phyloP scores from a whole-genome alignment of 768 basidiomycete species.

The Dacryopinax spathularia region DNA sequence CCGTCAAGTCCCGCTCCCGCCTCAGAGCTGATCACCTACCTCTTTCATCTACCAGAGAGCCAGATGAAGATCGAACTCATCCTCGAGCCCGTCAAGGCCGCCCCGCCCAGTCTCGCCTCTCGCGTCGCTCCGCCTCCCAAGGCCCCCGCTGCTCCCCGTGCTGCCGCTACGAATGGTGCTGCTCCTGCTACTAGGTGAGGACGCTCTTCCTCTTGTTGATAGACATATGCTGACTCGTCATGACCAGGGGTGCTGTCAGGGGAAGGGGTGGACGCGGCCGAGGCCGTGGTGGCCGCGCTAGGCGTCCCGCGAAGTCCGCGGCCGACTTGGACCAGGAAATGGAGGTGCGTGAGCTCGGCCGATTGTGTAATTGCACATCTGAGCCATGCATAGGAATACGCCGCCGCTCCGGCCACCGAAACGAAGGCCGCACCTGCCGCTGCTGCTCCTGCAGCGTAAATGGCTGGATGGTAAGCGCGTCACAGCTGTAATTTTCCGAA shows the following conservation, averaged over 20 bases:
- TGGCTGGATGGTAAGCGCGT: conserved; percentile 1
- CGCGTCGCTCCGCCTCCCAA: conserved; percentile 68
- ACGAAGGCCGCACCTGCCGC: conserved; percentile 10
- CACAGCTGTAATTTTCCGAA: neutral
- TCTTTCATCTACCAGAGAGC: conserved; percentile 44
- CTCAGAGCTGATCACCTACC: conserved; percentile 6
- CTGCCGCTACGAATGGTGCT: conserved; percentile 12
- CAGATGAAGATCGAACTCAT: conserved; percentile 99
- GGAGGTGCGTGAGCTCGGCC: conserved; percentile 46
- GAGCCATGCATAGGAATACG: conserved; percentile 13
- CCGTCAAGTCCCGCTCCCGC: neutral
- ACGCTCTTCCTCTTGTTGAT: neutral
- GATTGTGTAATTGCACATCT: neutral
- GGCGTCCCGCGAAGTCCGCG: conserved; percentile 57
- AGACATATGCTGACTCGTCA: neutral
- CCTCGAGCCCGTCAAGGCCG: conserved; percentile 58
- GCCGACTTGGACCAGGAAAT: conserved; percentile 96
- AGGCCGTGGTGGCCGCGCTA: conserved; percentile 27
- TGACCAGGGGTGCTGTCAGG: conserved; percentile 10
- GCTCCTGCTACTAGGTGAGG: conserved; percentile 7
- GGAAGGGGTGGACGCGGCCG: conserved; percentile 34
- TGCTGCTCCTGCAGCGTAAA: conserved; percentile 11
- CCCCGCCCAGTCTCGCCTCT: conserved; percentile 50
- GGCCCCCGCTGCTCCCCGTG: conserved; percentile 18
- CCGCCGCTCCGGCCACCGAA: neutral